Evolutionary conservation across 345 rosid genomes (phyloP).

Genomic region (Aquilaria malaccensis): DNA sequence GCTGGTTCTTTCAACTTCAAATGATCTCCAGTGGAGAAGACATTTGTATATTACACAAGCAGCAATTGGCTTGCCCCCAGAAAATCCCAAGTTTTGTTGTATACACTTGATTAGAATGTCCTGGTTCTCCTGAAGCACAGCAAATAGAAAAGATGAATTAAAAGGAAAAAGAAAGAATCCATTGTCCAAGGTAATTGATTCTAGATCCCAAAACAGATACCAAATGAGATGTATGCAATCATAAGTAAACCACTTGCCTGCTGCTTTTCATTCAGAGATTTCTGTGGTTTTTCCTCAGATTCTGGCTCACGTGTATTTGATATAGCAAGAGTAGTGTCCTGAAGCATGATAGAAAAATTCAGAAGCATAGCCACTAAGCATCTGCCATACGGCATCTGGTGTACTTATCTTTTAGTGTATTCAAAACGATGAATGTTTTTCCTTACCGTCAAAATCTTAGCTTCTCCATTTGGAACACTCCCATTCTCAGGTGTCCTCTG

Average conservation of each 20-base stretch:
- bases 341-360: too few relatives aligned
- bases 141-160: slow-evolving; percentile 8
- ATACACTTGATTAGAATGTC: slow-evolving; percentile 78
- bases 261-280: slow-evolving; percentile 89
- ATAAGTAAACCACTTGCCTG: slow-evolving; percentile 35
- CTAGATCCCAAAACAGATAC: too few relatives aligned
- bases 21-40: slow-evolving; percentile 92
- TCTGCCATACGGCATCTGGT: too few relatives aligned
- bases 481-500: slow-evolving; percentile 83
- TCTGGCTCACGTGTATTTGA: slow-evolving; percentile 41
- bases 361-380: too few relatives aligned
- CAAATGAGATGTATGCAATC: too few relatives aligned
- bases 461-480: slow-evolving; percentile 57
- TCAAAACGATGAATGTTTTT: background rate
- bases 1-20: slow-evolving; percentile 84
- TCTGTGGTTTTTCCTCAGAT: slow-evolving; percentile 79
- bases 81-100: slow-evolving; percentile 80
- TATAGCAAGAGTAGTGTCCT: background rate
- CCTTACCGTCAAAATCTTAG: slow-evolving; percentile 39
- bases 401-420: too few relatives aligned
- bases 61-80: slow-evolving; percentile 84
- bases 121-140: slow-evolving; percentile 69
- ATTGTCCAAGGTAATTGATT: background rate
- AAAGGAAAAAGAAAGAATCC: background rate
- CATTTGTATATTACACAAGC: slow-evolving; percentile 88